Conservation (phyloP, 2,329 filamentous ascomycete species). For the Curvularia spicifera region DNA sequence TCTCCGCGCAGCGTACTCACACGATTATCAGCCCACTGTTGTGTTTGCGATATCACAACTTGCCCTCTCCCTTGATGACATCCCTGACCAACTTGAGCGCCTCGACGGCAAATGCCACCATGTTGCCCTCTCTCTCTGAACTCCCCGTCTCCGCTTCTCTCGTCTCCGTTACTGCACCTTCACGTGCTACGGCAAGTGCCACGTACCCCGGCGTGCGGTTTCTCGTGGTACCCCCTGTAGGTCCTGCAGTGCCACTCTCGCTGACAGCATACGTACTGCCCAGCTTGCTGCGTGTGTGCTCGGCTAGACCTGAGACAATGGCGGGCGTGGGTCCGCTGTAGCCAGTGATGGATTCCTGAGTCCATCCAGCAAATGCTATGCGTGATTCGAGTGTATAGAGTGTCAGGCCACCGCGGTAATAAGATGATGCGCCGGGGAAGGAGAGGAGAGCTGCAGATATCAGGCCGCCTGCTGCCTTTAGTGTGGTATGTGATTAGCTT, state of each 20-base stretch:
- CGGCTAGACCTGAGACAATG: slow-evolving; percentile 63
- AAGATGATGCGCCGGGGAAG: slow-evolving; percentile 62
- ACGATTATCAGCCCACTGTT: not conserved
- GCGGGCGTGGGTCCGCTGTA: slow-evolving; percentile 67
- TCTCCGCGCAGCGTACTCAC: not conserved
- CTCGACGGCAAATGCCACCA: slow-evolving; percentile 67
- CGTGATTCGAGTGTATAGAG: slow-evolving; percentile 66
- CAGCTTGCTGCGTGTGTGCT: slow-evolving; percentile 62
- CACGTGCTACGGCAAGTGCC: slow-evolving; percentile 65
- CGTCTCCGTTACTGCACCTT: slow-evolving; percentile 59
- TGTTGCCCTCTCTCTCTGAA: slow-evolving; percentile 64
- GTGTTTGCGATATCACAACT: slow-evolving; percentile 36
- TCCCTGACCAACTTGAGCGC: slow-evolving; percentile 63
- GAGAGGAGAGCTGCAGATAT: slow-evolving; percentile 66
- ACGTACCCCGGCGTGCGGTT: slow-evolving; percentile 69
- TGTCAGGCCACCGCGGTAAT: slow-evolving; percentile 69
- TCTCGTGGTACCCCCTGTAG: slow-evolving; percentile 61
- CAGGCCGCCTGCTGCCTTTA: slow-evolving; percentile 66
- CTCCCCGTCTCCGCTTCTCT: slow-evolving; percentile 64
- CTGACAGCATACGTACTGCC: slow-evolving; percentile 63
- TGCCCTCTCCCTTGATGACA: slow-evolving; percentile 57
- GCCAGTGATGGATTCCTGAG: slow-evolving; percentile 55
- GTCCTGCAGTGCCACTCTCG: slow-evolving; percentile 70
- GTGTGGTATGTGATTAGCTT: not conserved
- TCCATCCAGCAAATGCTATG: slow-evolving; percentile 67